A percentile compares a stretch with the other conserved stretches of the same genome.
phyloP scores from a whole-genome alignment of 129 eudicot genomes.

The Flaveria ramosissima region DNA sequence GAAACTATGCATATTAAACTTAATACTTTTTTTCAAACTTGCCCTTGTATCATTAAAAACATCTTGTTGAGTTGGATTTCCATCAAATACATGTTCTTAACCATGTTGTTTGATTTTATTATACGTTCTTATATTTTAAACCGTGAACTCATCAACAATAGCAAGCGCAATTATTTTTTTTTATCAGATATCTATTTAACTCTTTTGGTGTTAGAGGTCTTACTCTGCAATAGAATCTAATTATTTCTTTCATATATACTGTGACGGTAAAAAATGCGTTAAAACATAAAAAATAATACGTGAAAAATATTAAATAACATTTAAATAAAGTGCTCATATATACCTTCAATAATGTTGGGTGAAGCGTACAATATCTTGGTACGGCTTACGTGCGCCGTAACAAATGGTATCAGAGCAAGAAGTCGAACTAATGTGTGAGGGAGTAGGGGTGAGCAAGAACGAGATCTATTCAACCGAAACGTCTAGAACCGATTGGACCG shows the following conservation, averaged over 20 bases:
- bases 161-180: conserved; percentile 60
- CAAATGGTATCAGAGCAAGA: too few relatives aligned
- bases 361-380: too few relatives aligned
- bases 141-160: conserved; percentile 84
- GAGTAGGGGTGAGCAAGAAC: too few relatives aligned
- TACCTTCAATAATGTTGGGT: conserved; percentile 85
- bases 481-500: too few relatives aligned
- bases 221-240: conserved; percentile 86
- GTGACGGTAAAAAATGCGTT: conserved; percentile 1
- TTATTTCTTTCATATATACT: conserved; percentile 93
- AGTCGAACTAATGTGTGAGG: too few relatives aligned
- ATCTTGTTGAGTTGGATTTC: conserved; percentile 77
- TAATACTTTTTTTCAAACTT: conserved; percentile 19
- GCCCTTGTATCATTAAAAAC: conserved; percentile 92
- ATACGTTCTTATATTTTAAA: conserved; percentile 84
- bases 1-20: not conserved
- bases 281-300: not conserved
- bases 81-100: conserved; percentile 90
- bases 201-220: conserved; percentile 88
- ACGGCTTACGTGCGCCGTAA: too few relatives aligned
- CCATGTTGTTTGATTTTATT: conserved; percentile 80
- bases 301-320: not conserved
- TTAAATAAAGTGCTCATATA: not conserved
- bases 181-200: conserved; percentile 33
- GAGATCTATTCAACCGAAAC: too few relatives aligned